A percentile compares a stretch with the other conserved stretches of the same genome.
These are phyloP conservation scores for Bidens hawaiensis DNA, from an alignment of 140 eudicot species.

Conservation along the genomic window DNA sequence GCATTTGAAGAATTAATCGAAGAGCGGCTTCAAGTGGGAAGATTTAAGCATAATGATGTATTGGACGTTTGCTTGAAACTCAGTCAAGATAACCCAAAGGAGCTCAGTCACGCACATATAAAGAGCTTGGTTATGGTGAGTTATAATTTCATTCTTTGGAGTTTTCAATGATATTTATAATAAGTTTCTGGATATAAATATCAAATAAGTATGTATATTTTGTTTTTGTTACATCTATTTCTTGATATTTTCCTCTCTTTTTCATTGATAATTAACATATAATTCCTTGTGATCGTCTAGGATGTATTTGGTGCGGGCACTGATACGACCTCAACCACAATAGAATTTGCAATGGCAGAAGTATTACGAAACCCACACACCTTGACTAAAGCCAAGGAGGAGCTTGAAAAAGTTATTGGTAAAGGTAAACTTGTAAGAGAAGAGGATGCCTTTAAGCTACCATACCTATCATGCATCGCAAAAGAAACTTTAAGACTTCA, in stretches of 20 bases:
- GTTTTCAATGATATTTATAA: not conserved
- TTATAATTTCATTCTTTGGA: not conserved
- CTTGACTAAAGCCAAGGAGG: constrained; percentile 42
- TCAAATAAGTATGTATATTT: not conserved
- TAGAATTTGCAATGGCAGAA: constrained; percentile 83
- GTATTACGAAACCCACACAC: constrained; percentile 36
- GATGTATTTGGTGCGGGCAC: constrained; percentile 67
- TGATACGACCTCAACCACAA: constrained; percentile 56
- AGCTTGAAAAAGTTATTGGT: constrained; percentile 48
- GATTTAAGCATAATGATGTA: constrained; percentile 17
- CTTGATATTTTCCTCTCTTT: not conserved
- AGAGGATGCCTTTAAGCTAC: constrained; percentile 32
- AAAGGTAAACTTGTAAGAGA: constrained; percentile 47
- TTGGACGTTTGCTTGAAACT: constrained; percentile 40
- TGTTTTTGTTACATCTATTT: not conserved
- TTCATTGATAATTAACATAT: not conserved
- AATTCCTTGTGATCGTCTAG: constrained; percentile 21
- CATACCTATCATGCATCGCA: constrained; percentile 47
- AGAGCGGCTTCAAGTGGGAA: constrained; percentile 32
- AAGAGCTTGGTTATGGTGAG: constrained; percentile 47
- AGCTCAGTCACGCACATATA: constrained; percentile 34
- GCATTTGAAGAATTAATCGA: constrained; percentile 29
- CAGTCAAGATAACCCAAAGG: constrained; percentile 33
- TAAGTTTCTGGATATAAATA: not conserved
- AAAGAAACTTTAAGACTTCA: constrained; percentile 65